Base-by-base conservation (phyloP, 129 eudicot species). In the Artemisia annua region DNA sequence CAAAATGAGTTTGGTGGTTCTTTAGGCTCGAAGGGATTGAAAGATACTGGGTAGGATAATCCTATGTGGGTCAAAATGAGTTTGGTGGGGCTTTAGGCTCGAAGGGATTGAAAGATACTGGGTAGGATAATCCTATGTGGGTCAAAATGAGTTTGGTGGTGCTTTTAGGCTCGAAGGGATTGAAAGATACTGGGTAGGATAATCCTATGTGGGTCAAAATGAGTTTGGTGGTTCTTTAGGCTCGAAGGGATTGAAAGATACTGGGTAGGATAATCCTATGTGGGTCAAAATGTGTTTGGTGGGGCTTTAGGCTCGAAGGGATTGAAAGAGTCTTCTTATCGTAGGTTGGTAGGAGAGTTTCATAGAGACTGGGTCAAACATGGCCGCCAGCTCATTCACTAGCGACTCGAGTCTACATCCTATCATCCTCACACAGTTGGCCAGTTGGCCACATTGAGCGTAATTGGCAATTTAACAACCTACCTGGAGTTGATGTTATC, bases 351-450 rank as follows among this genome's bases (percentile, higher is more conserved):
- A 70, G 7, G 13, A 70, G 11, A 48, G 48, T 26, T 50, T 8
- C 8, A 14, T 48, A 10, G 17, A 49, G 48, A 67, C 13, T 14
- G 24, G 30, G 49, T 71, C 44, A 56, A 56, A 56, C 54, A 39
- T 43, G 54, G 54, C 18, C 16, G 55, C 66, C 66, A 57, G 66
- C 44, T 71, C 75, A 71, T 57, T 56, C 30, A 15, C 20, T 15
- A 57, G 56, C 64, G 4, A 57, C 55, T 57, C 16, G 67, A 55
- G 19, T 70, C 53, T 56, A 70, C 75, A 39, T 32, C 75, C 74
- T 17, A 15, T 16, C 65, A 7, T 70, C 19, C 4, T 35, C 43
- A 52, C 48, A n/a, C 75, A 30, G 43, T 30, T 70, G 75, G 65
- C 57, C 44, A 66, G 39, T 32, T 32, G 43, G 43, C 65, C 53